Evolutionary conservation across 2,329 filamentous ascomycete genomes (phyloP), one percentile per base, ranked within the genome.

Genomic region (Aspergillus caelatus): DNA sequence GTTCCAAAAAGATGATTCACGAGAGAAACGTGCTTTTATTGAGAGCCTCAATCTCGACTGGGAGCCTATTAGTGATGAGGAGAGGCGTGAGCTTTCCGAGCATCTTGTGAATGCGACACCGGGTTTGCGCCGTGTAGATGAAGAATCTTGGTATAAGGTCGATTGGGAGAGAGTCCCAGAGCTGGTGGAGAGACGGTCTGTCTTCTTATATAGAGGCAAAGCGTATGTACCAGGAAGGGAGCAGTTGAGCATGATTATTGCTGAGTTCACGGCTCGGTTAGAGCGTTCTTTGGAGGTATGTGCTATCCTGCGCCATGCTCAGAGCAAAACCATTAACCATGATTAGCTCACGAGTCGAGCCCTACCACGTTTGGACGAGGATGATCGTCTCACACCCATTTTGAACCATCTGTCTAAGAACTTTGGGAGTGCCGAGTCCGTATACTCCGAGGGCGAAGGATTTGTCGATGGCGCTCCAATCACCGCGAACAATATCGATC

Each of bases 111-210:
- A 87, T 39, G 84, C 85, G 6, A 87, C 84, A 3, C 79, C 79
- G 9, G 81, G 82, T 6, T 71, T 84, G 55, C 77, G 76, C 46
- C 76, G 78, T 60, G 66, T 83, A 7, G 93, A 97, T 19, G 92
- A 97, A 48, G 92, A 95, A 71, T 88, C 83, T 30, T 99, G 93
- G 90, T 96, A 96, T 84, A 98, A 97, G 80, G 93, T 98, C 1
- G 93, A 97, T 72, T 99, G 94, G 93, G 91, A 93, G 75, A 87
- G 89, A 39, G 95, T 99, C 1, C 93, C 94, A 0, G 94, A 98
- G 65, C 81, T 99, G 43, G 89, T 99, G 0, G 94, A 97, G 78
- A 81, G 86, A 56, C 85, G 94, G 57, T 86, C 86, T 58, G 92
- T 96, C 1, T 89, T 95, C 61, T 68, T 98, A 68, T 90, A 85